Evolutionary conservation across 352 stramenopile species (phyloP).

Genomic region (Globisporangium barbulae): DNA sequence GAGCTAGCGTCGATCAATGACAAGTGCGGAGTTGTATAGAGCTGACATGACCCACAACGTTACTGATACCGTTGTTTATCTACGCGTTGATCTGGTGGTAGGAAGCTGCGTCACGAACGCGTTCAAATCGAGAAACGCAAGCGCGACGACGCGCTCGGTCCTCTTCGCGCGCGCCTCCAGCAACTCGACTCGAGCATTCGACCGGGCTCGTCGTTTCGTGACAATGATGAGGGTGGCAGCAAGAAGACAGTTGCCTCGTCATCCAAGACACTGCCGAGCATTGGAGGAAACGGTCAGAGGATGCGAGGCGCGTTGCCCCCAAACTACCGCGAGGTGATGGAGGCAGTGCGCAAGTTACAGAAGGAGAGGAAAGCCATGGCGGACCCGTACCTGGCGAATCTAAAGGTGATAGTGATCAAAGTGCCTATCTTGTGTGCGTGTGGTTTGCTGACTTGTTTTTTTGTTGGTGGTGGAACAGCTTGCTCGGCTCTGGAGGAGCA

Average conservation of each 20-base stretch:
- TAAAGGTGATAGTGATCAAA: conserved; percentile 33
- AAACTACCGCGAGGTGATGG: conserved; percentile 42
- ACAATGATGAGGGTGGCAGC: not conserved
- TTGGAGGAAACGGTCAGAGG: conserved; percentile 11
- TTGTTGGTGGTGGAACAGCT: conserved; percentile 28
- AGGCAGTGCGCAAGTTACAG: conserved; percentile 40
- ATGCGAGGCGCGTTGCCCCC: not conserved
- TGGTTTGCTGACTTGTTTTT: not conserved
- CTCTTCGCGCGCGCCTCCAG: conserved; percentile 26
- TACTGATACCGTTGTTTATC: not conserved
- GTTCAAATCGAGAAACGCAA: conserved; percentile 39
- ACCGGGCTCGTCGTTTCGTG: not conserved
- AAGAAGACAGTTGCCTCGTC: not conserved
- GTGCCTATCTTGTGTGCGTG: not conserved
- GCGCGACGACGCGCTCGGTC: conserved; percentile 23
- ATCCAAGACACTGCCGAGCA: conserved; percentile 11
- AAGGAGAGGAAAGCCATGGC: conserved; percentile 31
- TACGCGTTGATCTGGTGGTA: conserved; percentile 11
- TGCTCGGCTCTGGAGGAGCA: conserved; percentile 46
- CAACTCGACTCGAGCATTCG: conserved; percentile 23
- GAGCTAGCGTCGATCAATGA: conserved; percentile 35
- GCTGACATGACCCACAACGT: not conserved
- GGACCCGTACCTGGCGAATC: conserved; percentile 48
- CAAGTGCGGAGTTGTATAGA: conserved; percentile 32
- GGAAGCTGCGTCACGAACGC: conserved; percentile 38